phyloP scores from a whole-genome alignment of 192 early-diverging fungal species.

The Umbelopsis sp. region DNA sequence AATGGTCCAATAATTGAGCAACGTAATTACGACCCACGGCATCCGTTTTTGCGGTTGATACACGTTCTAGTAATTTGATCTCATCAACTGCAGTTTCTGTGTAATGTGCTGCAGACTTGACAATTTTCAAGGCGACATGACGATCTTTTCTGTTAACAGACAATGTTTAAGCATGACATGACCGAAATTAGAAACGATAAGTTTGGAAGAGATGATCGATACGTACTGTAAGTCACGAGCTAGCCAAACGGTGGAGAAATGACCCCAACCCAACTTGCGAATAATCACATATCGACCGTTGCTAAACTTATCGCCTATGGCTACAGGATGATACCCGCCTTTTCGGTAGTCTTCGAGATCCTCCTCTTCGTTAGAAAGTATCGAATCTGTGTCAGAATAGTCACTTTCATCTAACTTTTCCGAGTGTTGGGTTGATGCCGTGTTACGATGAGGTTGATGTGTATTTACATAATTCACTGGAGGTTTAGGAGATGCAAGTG shows the following conservation, averaged over 20 bases:
- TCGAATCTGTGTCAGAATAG: slow-evolving; percentile 59
- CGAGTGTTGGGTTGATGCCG: neutral
- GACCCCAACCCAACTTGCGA: slow-evolving; percentile 96
- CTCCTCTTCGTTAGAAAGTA: slow-evolving; percentile 74
- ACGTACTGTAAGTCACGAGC: slow-evolving; percentile 72
- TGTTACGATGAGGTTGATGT: neutral
- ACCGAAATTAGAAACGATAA: neutral
- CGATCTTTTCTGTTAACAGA: slow-evolving; percentile 53
- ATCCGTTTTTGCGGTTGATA: slow-evolving; percentile 65
- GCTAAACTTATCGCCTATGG: slow-evolving; percentile 71
- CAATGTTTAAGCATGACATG: neutral
- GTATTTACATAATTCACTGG: slow-evolving; percentile 15
- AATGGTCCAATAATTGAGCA: slow-evolving; percentile 87
- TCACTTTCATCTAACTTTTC: slow-evolving; percentile 49
- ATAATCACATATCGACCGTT: slow-evolving; percentile 83
- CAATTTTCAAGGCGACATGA: slow-evolving; percentile 94
- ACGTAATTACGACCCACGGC: slow-evolving; percentile 66
- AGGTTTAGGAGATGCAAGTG: neutral
- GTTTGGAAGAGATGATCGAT: neutral
- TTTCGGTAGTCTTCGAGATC: slow-evolving; percentile 87
- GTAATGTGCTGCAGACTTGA: slow-evolving; percentile 92
- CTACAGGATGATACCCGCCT: slow-evolving; percentile 91
- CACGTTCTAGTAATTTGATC: slow-evolving; percentile 88
- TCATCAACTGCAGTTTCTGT: slow-evolving; percentile 95
- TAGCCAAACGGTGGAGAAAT: slow-evolving; percentile 99